A percentile compares a stretch with the other conserved stretches of the same genome.
phyloP scores from a whole-genome alignment of 805 yeast species.

The Clavispora santaluciae region DNA sequence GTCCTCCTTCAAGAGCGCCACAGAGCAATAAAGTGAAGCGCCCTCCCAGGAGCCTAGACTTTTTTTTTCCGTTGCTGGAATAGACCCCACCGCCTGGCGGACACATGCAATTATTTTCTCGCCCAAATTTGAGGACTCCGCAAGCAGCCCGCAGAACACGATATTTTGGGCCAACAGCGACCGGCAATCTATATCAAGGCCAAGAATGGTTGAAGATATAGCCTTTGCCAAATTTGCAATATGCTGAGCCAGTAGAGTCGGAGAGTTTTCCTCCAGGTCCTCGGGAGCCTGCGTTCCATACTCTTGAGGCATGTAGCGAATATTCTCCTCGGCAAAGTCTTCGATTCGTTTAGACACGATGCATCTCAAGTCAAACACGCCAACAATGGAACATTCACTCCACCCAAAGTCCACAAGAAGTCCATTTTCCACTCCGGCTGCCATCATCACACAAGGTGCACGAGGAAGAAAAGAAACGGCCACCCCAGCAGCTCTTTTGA shows the following conservation, averaged over 20 bases:
- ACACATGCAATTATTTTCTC: conserved; percentile 6
- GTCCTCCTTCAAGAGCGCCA: conserved; percentile 10
- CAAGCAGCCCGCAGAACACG: conserved; percentile 9
- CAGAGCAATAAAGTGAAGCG: conserved; percentile 16
- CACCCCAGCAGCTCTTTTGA: conserved; percentile 4
- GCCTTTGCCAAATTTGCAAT: background rate
- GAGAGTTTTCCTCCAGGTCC: no score
- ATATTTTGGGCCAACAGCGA: conserved; percentile 7
- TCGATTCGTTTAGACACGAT: background rate
- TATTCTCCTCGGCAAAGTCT: conserved; percentile 9
- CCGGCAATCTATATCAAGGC: conserved; percentile 8
- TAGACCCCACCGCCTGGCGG: conserved; percentile 3
- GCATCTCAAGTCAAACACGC: background rate
- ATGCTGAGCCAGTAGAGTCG: no score
- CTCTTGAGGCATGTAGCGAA: conserved; percentile 4
- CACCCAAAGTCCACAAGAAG: conserved; percentile 11
- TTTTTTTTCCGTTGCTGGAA: conserved; percentile 6
- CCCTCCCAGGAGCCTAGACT: conserved; percentile 16
- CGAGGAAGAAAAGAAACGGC: conserved; percentile 12
- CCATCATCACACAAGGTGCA: conserved; percentile 9
- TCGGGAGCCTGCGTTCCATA: no score
- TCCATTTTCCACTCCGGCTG: conserved; percentile 11
- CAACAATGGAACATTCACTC: conserved; percentile 6
- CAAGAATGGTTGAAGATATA: background rate
- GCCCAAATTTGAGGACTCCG: conserved; percentile 5